A percentile compares a stretch with the other conserved stretches of the same genome.
phyloP scores from a whole-genome alignment of 2,329 filamentous ascomycete genomes.

The Colletotrichum euphorbiae region DNA sequence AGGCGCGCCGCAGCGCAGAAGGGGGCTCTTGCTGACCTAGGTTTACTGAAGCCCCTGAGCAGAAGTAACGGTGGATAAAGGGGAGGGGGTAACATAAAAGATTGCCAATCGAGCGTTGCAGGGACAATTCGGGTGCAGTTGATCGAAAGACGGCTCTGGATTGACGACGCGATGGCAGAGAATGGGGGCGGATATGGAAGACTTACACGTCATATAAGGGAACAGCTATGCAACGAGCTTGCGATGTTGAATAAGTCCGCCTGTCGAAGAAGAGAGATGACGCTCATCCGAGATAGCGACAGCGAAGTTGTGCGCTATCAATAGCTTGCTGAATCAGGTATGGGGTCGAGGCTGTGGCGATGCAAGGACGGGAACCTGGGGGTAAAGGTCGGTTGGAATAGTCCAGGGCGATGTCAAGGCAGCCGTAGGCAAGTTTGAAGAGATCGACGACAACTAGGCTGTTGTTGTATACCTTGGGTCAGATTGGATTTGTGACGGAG shows the following conservation, averaged over 20 bases:
- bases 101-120: no score
- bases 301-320: no score
- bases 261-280: not conserved
- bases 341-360: not conserved
- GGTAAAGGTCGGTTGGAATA: no score
- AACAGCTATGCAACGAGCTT: not conserved
- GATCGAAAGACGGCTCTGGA: no score
- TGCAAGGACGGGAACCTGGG: no score
- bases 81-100: not conserved
- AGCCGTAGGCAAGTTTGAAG: no score
- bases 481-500: no score
- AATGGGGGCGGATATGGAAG: not conserved
- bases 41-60: not conserved
- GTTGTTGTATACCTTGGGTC: not conserved
- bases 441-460: not conserved
- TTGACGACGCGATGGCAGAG: not conserved
- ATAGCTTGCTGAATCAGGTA: no score
- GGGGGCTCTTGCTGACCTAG: not conserved
- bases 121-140: no score
- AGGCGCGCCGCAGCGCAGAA: not conserved
- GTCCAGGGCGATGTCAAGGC: no score
- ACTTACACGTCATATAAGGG: constrained; percentile 8
- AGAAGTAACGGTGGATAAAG: not conserved
- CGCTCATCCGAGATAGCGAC: not conserved
- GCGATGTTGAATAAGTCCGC: not conserved